Evolutionary conservation across 306 rosid species (phyloP), one percentile per base, ranked within the genome.

Genomic region (Prunus fruticosa): DNA sequence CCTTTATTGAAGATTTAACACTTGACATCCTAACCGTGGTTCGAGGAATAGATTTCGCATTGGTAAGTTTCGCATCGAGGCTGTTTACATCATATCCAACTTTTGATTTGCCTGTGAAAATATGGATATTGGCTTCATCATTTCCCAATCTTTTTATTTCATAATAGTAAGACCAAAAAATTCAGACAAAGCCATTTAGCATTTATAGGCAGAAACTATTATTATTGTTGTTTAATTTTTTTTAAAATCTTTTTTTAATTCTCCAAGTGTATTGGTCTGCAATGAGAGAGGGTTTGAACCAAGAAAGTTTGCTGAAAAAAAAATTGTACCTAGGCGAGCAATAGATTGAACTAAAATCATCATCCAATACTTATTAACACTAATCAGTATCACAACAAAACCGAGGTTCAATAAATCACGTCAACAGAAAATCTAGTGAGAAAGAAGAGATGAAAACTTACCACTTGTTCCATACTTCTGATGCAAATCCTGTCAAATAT

Each of bases 401-500:
- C 41, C 57, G 6, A 14, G 56, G 41, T 50, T 67, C 52, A 60
- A n/a, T 52, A 67, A 72, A 8, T 12, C 57, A 38, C 52, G 38
- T 20, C 6, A n/a, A 28, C 12, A 22, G 20, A 15, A 63, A 45
- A 69, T 72, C 69, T 43, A 43, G 19, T 34, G 25, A 64, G 38
- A 8, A 13, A 60, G 54, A 60, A 28, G 71, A 68, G 73, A 77
- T n/a, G 34, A 54, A 45, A 30, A 50, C 88, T 70, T 69, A 84
- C 88, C n/a, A 11, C 22, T 61, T 22, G 57, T 76, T 61, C 81
- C 83, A 73, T 60, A 45, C 72, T 77, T 79, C 76, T 81, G 71
- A 72, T 13, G 79, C 63, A 88, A 83, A 78, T 91, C 96, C 93
- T 91, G 83, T 58, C 47, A 74, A 49, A 71, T 54, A 67, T 27